Percentiles rank a stretch among this genome's conserved stretches.
Conservation (phyloP, 768 basidiomycete genomes). For the Vishniacozyma victoriae region DNA sequence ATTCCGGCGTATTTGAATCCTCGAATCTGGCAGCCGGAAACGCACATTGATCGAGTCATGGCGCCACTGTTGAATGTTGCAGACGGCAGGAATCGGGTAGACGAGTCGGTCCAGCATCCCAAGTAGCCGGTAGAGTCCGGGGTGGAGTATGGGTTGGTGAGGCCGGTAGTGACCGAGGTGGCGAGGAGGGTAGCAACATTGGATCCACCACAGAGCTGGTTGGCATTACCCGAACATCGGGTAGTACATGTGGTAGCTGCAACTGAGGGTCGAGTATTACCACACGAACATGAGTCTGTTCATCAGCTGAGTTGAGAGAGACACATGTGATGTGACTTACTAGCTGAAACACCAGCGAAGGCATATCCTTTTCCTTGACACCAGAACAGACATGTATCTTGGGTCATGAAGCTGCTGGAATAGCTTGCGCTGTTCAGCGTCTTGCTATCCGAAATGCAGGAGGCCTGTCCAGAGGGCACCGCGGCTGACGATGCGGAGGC, state of each 20-base stretch:
- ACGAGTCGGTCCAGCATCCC: background rate
- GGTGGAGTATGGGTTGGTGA: background rate
- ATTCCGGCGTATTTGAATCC: background rate
- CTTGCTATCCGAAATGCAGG: too few relatives aligned
- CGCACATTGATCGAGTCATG: background rate
- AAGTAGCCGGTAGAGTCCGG: background rate
- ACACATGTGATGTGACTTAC: too few relatives aligned
- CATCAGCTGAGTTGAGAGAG: too few relatives aligned
- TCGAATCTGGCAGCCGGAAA: background rate
- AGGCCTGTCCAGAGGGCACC: too few relatives aligned
- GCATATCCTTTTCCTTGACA: slow-evolving; percentile 14
- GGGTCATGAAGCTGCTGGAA: slow-evolving; percentile 17
- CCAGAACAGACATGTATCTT: slow-evolving; percentile 15
- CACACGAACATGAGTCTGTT: too few relatives aligned
- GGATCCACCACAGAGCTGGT: too few relatives aligned
- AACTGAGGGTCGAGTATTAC: too few relatives aligned
- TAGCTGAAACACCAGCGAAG: slow-evolving; percentile 20
- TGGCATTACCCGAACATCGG: too few relatives aligned
- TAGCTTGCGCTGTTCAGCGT: too few relatives aligned
- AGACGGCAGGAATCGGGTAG: background rate
- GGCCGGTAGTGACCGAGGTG: background rate
- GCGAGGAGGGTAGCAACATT: background rate
- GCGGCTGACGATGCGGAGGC: too few relatives aligned
- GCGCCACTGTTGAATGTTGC: background rate
- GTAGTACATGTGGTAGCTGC: too few relatives aligned